Percentiles rank a stretch among this genome's conserved stretches.
Conservation (phyloP, 345 rosid species). For the Dovyalis caffra region DNA sequence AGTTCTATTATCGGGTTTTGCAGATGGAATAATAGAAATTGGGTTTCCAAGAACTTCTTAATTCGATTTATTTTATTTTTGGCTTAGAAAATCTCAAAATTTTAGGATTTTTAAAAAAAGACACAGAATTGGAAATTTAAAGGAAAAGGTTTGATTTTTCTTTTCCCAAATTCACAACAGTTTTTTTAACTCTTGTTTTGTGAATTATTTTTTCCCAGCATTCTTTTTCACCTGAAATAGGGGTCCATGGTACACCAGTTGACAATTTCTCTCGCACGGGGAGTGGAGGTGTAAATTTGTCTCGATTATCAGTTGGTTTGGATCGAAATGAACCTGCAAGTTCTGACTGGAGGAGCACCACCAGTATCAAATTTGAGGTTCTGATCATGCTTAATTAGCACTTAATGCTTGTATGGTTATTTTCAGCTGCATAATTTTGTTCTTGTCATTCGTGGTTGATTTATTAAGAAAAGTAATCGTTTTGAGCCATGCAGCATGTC, state of each 20-base stretch:
- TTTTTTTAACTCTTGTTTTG: constrained; percentile 6
- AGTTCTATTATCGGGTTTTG: neutral
- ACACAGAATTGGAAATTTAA: neutral
- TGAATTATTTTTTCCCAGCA: constrained; percentile 52
- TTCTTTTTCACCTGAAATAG: constrained; percentile 88
- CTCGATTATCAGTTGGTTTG: constrained; percentile 73
- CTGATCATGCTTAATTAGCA: constrained; percentile 8
- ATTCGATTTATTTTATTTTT: no score
- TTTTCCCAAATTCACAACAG: neutral
- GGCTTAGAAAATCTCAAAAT: neutral
- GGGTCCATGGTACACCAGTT: constrained; percentile 72
- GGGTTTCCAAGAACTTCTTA: neutral
- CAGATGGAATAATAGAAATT: neutral
- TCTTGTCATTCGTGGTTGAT: neutral
- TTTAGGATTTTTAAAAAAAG: neutral
- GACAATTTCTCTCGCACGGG: constrained; percentile 89
- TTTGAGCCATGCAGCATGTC: constrained; percentile 56
- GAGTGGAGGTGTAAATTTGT: constrained; percentile 87
- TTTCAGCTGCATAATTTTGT: neutral
- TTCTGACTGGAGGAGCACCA: constrained; percentile 85
- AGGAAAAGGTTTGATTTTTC: neutral
- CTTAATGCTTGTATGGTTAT: constrained; percentile 1
- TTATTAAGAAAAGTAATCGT: constrained; percentile 11
- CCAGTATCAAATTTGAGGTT: constrained; percentile 88
- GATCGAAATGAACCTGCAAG: constrained; percentile 82